Conservation (phyloP, 768 basidiomycete genomes). For the Mycena vitilis region DNA sequence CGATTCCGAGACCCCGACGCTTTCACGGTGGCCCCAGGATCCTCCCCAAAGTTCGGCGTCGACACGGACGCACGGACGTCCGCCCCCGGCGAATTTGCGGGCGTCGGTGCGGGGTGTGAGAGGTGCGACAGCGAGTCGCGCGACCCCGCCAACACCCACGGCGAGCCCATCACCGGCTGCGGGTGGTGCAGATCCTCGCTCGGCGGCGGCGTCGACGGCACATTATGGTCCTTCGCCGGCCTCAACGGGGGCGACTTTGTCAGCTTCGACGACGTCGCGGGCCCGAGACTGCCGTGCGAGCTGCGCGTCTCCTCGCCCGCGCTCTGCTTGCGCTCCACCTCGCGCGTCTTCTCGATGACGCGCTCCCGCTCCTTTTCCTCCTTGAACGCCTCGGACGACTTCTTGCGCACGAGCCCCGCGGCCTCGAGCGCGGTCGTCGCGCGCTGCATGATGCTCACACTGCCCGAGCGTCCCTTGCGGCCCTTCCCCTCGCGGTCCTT, state of each 20-base stretch:
- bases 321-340: conserved; percentile 58
- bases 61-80: conserved; percentile 60
- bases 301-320: conserved; percentile 71
- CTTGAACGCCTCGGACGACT: conserved; percentile 79
- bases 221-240: conserved; percentile 55
- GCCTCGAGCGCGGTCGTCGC: conserved; percentile 93
- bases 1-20: conserved; percentile 63
- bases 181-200: conserved; percentile 53
- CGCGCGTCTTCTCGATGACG: conserved; percentile 56
- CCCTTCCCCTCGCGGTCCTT: conserved; percentile 71
- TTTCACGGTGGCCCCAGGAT: conserved; percentile 30
- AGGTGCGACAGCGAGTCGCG: conserved; percentile 49
- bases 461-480: conserved; percentile 83
- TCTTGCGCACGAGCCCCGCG: conserved; percentile 85
- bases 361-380: conserved; percentile 58
- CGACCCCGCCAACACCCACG: conserved; percentile 76
- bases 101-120: conserved; percentile 50
- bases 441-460: conserved; percentile 96
- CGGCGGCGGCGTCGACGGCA: conserved; percentile 66
- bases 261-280: conserved; percentile 61
- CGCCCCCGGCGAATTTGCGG: conserved; percentile 64
- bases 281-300: conserved; percentile 68
- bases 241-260: conserved; percentile 78
- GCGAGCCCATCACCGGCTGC: conserved; percentile 64
- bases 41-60: conserved; percentile 54